Conservation (phyloP, 371 early-diverging fungal species). For the Mucor velutinosus region DNA sequence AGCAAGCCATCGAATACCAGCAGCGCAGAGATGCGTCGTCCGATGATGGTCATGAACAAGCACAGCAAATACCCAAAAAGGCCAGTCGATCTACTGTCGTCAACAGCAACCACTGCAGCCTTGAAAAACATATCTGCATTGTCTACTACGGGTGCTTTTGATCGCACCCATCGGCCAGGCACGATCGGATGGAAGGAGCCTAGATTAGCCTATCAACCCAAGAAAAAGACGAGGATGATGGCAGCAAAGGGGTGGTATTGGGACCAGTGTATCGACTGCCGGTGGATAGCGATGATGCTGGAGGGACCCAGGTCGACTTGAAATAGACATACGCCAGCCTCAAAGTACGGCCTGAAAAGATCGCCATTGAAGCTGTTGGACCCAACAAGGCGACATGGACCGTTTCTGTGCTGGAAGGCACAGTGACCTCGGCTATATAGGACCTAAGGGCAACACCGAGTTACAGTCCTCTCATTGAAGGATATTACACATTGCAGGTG, state of each 20-base stretch:
- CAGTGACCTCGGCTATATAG: constrained; percentile 19
- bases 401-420: constrained; percentile 15
- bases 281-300: constrained; percentile 8
- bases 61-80: neutral
- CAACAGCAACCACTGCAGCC: neutral
- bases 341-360: constrained; percentile 16
- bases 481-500: constrained; percentile 16
- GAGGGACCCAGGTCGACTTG: constrained; percentile 9
- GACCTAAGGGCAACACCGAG: constrained; percentile 10
- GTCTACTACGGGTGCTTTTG: neutral
- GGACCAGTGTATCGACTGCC: constrained; percentile 7
- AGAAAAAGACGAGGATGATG: neutral
- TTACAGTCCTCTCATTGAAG: constrained; percentile 22
- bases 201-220: neutral
- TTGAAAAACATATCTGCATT: neutral
- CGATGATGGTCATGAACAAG: neutral
- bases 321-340: constrained; percentile 20
- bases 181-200: constrained; percentile 8
- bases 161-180: constrained; percentile 13
- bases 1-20: neutral
- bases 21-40: neutral
- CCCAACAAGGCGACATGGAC: constrained; percentile 14
- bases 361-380: constrained; percentile 19
- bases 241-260: neutral
- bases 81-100: neutral